phyloP scores from a whole-genome alignment of 2,329 filamentous ascomycete genomes.

The Epichloe brachyelytri region DNA sequence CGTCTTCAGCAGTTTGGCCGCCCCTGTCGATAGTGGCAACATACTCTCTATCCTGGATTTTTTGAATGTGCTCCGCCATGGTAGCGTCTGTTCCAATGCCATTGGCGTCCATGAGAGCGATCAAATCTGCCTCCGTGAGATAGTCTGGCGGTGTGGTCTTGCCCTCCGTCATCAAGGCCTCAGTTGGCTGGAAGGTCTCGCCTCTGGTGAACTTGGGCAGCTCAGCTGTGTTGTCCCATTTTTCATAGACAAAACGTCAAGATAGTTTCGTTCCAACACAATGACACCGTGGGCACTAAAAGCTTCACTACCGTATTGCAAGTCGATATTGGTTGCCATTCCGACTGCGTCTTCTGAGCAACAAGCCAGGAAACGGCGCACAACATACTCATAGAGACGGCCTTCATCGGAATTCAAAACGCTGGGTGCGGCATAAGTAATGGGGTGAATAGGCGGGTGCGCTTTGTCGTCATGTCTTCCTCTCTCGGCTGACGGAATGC shows the following conservation, averaged over 20 bases:
- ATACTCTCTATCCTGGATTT: conserved; percentile 84
- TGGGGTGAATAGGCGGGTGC: conserved; percentile 91
- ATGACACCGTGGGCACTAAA: conserved; percentile 76
- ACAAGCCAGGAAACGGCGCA: conserved; percentile 83
- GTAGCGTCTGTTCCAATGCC: conserved; percentile 97
- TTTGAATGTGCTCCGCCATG: conserved; percentile 97
- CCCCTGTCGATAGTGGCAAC: conserved; percentile 49
- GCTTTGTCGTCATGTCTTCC: conserved; percentile 86
- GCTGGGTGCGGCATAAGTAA: conserved; percentile 62
- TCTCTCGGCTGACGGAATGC: conserved; percentile 70
- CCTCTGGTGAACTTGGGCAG: conserved; percentile 68
- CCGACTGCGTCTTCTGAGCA: conserved; percentile 91
- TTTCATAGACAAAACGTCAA: conserved; percentile 92
- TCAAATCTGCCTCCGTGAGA: conserved; percentile 88
- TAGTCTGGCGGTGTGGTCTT: conserved; percentile 76
- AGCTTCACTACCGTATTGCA: conserved; percentile 68
- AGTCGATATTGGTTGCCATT: conserved; percentile 69
- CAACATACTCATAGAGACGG: conserved; percentile 83
- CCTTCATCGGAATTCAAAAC: conserved; percentile 55
- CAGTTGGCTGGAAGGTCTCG: conserved; percentile 75
- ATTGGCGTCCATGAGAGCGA: conserved; percentile 95
- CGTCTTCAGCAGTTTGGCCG: conserved; percentile 24
- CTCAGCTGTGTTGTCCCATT: conserved; percentile 79
- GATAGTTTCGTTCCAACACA: conserved; percentile 80
- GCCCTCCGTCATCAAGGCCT: conserved; percentile 83